Evolutionary conservation across 106 monocot genomes (phyloP).

Genomic region (Dendrobium officinale): DNA sequence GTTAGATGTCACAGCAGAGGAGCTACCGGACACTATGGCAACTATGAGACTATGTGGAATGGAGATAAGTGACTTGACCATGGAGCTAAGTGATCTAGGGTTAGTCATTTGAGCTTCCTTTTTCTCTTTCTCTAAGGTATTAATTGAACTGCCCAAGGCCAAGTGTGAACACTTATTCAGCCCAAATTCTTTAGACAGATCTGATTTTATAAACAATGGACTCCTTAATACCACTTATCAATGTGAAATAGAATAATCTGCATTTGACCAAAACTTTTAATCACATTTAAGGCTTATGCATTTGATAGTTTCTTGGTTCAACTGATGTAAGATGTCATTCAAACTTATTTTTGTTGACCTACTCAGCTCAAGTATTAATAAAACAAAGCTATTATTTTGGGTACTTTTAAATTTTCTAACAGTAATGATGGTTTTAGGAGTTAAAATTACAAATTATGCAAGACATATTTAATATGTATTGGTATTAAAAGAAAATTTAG

Average conservation of each 20-base stretch:
- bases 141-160: background rate
- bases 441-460: no score
- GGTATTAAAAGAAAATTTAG: no score
- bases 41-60: slow-evolving; percentile 68
- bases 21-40: slow-evolving; percentile 83
- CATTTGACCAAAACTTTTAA: no score
- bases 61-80: slow-evolving; percentile 87
- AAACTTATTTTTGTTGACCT: background rate
- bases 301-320: background rate
- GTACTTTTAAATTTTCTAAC: background rate
- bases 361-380: background rate
- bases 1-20: slow-evolving; percentile 60
- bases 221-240: no score
- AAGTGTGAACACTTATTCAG: background rate
- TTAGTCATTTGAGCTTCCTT: slow-evolving; percentile 12
- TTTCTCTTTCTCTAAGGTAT: background rate
- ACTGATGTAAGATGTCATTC: background rate
- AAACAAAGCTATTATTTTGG: background rate
- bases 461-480: no score
- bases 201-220: background rate
- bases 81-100: slow-evolving; percentile 79
- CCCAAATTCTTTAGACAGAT: background rate
- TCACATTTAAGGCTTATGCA: background rate
- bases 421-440: no score
- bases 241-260: no score